Percentiles rank a stretch among this genome's conserved stretches.
These are phyloP conservation scores for Phytophthora sp. DNA, from an alignment of 352 stramenopile genomes.

Conservation along the genomic window DNA sequence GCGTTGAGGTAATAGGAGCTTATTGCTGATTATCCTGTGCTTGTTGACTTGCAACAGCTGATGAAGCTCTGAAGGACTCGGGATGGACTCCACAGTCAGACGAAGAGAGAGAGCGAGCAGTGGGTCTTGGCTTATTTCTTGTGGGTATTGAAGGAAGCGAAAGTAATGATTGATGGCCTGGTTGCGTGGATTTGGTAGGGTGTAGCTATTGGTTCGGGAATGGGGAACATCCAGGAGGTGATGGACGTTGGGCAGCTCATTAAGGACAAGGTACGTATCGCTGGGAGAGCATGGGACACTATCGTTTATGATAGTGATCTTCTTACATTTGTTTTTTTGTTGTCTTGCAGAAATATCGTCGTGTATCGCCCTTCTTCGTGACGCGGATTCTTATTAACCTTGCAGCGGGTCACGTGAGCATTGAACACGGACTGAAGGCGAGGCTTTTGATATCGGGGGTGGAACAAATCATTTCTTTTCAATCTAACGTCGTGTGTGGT, in stretches of 20 bases:
- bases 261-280: constrained; percentile 63
- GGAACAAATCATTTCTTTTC: not conserved
- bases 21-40: constrained; percentile 8
- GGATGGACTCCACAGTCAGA: constrained; percentile 68
- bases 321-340: not conserved
- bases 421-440: constrained; percentile 90
- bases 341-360: constrained; percentile 75
- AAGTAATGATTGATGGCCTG: too few relatives aligned
- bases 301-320: not conserved
- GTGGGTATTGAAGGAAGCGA: too few relatives aligned
- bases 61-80: constrained; percentile 83
- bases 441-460: not conserved
- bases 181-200: constrained; percentile 52
- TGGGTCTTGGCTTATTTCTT: constrained; percentile 21
- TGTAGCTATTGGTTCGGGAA: constrained; percentile 86
- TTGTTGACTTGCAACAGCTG: constrained; percentile 45
- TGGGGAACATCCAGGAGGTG: constrained; percentile 89
- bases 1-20: not conserved
- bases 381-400: constrained; percentile 94
- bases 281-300: not conserved
- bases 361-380: constrained; percentile 94
- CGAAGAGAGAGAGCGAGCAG: constrained; percentile 68
- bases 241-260: constrained; percentile 75
- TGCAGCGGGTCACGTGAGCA: constrained; percentile 91
- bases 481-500: not conserved